Conservation (phyloP, 495 filamentous ascomycete species). For the Venustampulla echinocandica region DNA sequence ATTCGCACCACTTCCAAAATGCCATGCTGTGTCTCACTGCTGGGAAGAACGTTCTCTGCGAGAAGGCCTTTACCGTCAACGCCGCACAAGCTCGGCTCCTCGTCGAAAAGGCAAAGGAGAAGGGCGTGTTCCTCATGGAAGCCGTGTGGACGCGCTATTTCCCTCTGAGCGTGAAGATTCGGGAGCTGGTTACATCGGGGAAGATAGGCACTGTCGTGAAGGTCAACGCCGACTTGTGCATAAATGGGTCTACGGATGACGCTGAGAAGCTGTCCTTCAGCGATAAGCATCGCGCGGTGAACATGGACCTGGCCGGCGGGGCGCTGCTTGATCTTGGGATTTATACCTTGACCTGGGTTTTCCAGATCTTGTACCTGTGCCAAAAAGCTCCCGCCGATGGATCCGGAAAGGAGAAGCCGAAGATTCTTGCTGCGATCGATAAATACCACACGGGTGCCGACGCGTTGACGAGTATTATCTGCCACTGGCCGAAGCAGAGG, state of each 20-base stretch:
- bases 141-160: conserved; percentile 94
- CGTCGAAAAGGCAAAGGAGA: conserved; percentile 61
- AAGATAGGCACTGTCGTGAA: conserved; percentile 67
- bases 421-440: conserved; percentile 50
- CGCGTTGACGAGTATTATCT: conserved; percentile 62
- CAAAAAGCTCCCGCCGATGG: too few relatives aligned
- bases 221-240: conserved; percentile 61
- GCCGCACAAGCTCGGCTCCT: conserved; percentile 71
- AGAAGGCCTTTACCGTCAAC: conserved; percentile 90
- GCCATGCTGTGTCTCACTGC: conserved; percentile 60
- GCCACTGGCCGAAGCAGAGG: conserved; percentile 60
- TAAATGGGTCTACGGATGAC: conserved; percentile 29
- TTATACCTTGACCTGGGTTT: conserved; percentile 87
- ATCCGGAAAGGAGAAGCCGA: conserved; percentile 39
- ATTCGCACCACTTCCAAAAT: conserved; percentile 94
- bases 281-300: conserved; percentile 70
- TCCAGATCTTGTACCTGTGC: conserved; percentile 71
- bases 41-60: conserved; percentile 84
- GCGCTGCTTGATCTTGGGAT: conserved; percentile 78
- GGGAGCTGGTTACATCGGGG: conserved; percentile 51
- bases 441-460: conserved; percentile 43
- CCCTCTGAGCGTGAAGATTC: conserved; percentile 61
- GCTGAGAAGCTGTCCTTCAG: conserved; percentile 35
- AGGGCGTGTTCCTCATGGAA: conserved; percentile 92
- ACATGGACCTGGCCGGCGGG: conserved; percentile 77